phyloP scores from a whole-genome alignment of 169 alveolate species.

The Plasmodium knowlesi region DNA sequence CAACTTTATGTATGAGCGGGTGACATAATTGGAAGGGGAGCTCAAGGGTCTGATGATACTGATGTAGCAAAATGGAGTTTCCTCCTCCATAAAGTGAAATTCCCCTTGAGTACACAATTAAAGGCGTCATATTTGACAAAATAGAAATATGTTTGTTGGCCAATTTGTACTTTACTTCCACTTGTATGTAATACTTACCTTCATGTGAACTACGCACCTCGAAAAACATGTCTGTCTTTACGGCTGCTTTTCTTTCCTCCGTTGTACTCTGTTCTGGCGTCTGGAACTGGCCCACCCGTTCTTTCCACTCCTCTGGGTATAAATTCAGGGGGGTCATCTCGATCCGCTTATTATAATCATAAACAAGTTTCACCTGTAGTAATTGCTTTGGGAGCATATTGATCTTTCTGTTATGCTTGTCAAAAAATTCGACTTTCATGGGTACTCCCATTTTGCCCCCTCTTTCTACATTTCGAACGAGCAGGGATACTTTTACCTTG shows the following conservation, averaged over 20 bases:
- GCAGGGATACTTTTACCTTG: conserved; percentile 13
- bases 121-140: conserved; percentile 10
- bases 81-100: background rate
- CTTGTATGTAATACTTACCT: conserved; percentile 56
- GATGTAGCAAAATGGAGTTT: conserved; percentile 10
- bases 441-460: background rate
- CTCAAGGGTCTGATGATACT: conserved; percentile 30
- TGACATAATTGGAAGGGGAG: conserved; percentile 18
- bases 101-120: conserved; percentile 36
- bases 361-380: conserved; percentile 17
- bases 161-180: conserved; percentile 39
- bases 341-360: conserved; percentile 19
- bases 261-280: background rate
- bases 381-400: background rate
- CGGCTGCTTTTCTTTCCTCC: background rate
- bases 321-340: background rate
- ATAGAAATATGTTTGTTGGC: conserved; percentile 12
- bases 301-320: background rate
- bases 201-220: background rate
- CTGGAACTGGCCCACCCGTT: background rate
- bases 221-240: conserved; percentile 28
- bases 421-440: conserved; percentile 29
- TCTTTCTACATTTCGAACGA: background rate
- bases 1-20: conserved; percentile 31
- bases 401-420: conserved; percentile 18